A percentile compares a stretch with the other conserved stretches of the same genome.
These are phyloP conservation scores for Carex littledalei DNA, from an alignment of 176 grass and related monocot species.

Conservation along the genomic window DNA sequence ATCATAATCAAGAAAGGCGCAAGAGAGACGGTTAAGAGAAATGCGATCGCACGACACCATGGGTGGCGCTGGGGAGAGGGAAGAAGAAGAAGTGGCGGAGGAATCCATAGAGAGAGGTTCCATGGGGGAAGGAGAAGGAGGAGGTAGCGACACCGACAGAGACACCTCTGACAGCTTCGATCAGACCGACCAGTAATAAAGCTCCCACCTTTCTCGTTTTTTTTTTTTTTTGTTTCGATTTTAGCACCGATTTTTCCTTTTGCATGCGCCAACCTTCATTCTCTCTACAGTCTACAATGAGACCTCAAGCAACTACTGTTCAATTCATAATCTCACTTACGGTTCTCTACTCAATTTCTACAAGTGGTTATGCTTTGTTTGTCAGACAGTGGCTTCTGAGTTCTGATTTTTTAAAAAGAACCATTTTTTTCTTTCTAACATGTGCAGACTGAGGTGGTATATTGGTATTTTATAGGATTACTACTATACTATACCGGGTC, in stretches of 20 bases:
- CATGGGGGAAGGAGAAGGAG: conserved; percentile 9
- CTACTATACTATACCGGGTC: not conserved
- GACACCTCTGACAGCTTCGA: not conserved
- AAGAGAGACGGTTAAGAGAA: not conserved
- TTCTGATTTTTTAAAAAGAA: not conserved
- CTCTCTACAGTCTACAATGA: not conserved
- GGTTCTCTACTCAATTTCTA: not conserved
- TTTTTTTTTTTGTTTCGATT: no score
- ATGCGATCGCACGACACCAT: not conserved
- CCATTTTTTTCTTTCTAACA: not conserved
- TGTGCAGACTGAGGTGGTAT: not conserved
- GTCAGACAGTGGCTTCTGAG: not conserved
- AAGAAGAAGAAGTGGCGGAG: not conserved
- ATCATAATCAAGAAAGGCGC: not conserved
- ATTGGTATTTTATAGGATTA: not conserved
- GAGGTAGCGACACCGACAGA: not conserved
- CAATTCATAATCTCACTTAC: not conserved
- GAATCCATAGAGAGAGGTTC: not conserved
- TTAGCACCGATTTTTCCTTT: not conserved
- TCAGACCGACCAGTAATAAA: conserved; percentile 10
- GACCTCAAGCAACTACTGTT: not conserved
- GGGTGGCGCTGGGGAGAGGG: not conserved
- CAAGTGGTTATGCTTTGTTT: not conserved
- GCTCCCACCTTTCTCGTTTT: not conserved
- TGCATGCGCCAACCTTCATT: not conserved